Evolutionary conservation across 306 rosid genomes (phyloP).

Genomic region (Erythrophleum fordii): DNA sequence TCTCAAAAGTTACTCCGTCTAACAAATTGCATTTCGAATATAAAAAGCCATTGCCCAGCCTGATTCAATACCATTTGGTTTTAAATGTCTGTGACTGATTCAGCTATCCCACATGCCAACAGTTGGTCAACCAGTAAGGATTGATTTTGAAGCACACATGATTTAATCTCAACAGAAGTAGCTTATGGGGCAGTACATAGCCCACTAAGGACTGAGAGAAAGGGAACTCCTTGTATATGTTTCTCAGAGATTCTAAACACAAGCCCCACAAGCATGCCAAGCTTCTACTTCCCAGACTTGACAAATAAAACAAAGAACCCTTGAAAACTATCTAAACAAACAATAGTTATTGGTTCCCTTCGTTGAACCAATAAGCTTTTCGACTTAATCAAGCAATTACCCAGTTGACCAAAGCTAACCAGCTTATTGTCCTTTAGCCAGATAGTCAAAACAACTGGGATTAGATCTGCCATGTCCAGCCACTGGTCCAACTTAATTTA

Average conservation of each 20-base stretch:
- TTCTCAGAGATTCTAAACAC: not conserved
- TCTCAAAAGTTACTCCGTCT: slow-evolving; percentile 24
- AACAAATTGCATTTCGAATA: slow-evolving; percentile 21
- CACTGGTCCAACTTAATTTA: not conserved
- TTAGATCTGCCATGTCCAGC: not conserved
- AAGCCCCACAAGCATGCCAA: slow-evolving; percentile 8
- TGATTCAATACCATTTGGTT: not conserved
- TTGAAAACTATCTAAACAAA: not conserved
- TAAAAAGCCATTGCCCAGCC: slow-evolving; percentile 1
- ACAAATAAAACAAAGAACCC: slow-evolving; percentile 9
- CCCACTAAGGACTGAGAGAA: not conserved
- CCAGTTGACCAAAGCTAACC: not conserved
- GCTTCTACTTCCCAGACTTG: slow-evolving; percentile 8
- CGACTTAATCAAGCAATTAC: not conserved
- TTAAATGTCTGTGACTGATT: not conserved
- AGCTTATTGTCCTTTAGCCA: not conserved
- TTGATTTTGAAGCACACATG: slow-evolving; percentile 4
- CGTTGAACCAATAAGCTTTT: not conserved
- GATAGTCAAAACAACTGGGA: not conserved
- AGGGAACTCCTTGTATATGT: too few species aligned
- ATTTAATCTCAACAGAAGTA: not conserved
- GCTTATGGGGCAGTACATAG: not conserved
- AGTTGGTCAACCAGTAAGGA: slow-evolving; percentile 14
- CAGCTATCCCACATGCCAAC: slow-evolving; percentile 4
- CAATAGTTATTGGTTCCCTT: not conserved